Evolutionary conservation across 805 yeast genomes (phyloP), one percentile per base, ranked within the genome.

Genomic region (Saturnispora silvae): DNA sequence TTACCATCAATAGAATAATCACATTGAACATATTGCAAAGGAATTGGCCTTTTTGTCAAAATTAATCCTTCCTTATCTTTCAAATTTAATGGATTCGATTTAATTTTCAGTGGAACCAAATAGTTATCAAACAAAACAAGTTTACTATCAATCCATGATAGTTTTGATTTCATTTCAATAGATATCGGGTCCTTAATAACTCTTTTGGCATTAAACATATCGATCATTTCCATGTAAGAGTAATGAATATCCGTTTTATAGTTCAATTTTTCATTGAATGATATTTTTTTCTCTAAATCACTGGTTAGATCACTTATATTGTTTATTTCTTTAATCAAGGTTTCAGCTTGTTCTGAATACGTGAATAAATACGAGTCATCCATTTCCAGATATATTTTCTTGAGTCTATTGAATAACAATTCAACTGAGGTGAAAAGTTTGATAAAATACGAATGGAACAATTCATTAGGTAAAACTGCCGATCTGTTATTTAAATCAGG

Each of bases 91-190:
- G 41, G 14, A 29, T 33, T 43, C 15, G 45, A 41, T 26, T 45
- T 50, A 2, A 45, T 25, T 11, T 31, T 31, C 26, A 56, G 35
- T 4, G 53, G 50, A 8, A 54, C 43, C 19, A 57, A 31, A 37
- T 52, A 56, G 31, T 54, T 54, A 43, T 57, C 61, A 46, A 68
- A 61, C 19, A 66, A 62, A 35, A 62, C 63, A 25, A 70, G 51
- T 17, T 61, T 51, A 20, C 68, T 59, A 40, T 62, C 57, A 45
- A 66, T 70, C 46, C 68, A 59, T 2, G 68, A 63, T 28, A 64
- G 52, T 22, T 45, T 39, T 4, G 40, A 33, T 31, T 45, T 45
- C 17, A 49, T 39, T 28, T 47, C 45, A 11, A 52, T 24, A 4
- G 47, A 49, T 2, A 57, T 30, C 4, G 56, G 54, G 16, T 46